phyloP scores from a whole-genome alignment of 768 basidiomycete genomes.

The Boletus pseudo-olivaceus region DNA sequence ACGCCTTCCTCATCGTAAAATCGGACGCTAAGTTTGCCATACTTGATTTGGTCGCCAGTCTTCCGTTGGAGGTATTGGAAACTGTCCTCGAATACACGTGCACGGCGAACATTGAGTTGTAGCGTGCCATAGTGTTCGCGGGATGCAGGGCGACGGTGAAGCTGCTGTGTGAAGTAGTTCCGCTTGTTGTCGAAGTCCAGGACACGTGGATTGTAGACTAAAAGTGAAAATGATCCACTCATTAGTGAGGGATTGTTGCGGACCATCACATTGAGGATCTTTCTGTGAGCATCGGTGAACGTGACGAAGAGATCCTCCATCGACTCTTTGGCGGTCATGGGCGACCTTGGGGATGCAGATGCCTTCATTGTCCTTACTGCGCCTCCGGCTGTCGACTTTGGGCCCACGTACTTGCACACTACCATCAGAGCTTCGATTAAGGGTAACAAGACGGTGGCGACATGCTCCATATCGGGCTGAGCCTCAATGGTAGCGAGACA shows the following conservation, averaged over 20 bases:
- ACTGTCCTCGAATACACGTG: constrained; percentile 96
- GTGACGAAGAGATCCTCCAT: constrained; percentile 90
- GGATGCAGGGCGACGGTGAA: constrained; percentile 76
- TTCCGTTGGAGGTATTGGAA: constrained; percentile 89
- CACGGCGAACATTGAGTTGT: constrained; percentile 84
- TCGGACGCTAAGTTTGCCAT: constrained; percentile 93
- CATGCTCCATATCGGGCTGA: constrained; percentile 75
- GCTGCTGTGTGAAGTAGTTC: constrained; percentile 90
- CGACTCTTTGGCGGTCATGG: constrained; percentile 65
- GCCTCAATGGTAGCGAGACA: constrained; percentile 83
- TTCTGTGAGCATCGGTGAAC: constrained; percentile 92
- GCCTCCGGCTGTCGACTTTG: constrained; percentile 47
- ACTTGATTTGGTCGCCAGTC: constrained; percentile 94
- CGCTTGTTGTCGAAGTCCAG: constrained; percentile 99
- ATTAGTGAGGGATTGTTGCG: constrained; percentile 97
- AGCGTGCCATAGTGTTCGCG: constrained; percentile 82
- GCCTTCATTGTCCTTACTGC: constrained; percentile 54
- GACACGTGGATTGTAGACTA: constrained; percentile 94
- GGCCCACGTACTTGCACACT: constrained; percentile 91
- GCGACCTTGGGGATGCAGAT: constrained; percentile 66
- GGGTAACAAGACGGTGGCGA: constrained; percentile 89
- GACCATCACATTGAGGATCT: constrained; percentile 95
- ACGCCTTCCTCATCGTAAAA: constrained; percentile 98
- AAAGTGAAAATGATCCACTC: constrained; percentile 95
- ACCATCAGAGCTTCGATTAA: constrained; percentile 98